Percentiles rank a stretch among this genome's conserved stretches.
These are phyloP conservation scores for Dichotomocladium elegans DNA, from an alignment of 371 early-diverging fungal genomes.

Conservation along the genomic window DNA sequence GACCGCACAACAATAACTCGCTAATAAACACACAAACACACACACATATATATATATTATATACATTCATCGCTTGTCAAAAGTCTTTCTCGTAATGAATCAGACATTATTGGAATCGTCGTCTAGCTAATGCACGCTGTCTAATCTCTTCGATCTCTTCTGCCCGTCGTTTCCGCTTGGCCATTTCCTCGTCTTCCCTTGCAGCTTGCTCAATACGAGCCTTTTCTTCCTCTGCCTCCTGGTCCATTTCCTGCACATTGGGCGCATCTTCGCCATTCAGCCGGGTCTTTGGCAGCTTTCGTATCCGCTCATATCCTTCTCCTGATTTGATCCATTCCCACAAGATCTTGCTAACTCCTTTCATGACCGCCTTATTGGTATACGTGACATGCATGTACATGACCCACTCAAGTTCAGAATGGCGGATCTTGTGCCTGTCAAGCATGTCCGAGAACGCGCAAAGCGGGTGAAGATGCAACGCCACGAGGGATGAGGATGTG, in stretches of 20 bases:
- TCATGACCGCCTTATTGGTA: conserved; percentile 65
- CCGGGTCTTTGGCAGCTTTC: conserved; percentile 25
- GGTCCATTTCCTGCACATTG: conserved; percentile 25
- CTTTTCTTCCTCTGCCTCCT: conserved; percentile 14
- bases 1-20: too few relatives aligned
- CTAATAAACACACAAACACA: too few relatives aligned
- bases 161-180: conserved; percentile 29
- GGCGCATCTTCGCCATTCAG: conserved; percentile 41
- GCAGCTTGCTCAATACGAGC: conserved; percentile 4
- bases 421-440: conserved; percentile 36
- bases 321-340: conserved; percentile 50
- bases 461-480: conserved; percentile 64
- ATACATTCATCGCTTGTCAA: too few relatives aligned
- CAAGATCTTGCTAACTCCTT: conserved; percentile 57
- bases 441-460: conserved; percentile 53
- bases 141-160: conserved; percentile 47
- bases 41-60: too few relatives aligned
- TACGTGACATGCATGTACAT: conserved; percentile 69
- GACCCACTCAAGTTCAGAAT: conserved; percentile 70
- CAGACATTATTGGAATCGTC: conserved; percentile 13
- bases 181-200: conserved; percentile 3
- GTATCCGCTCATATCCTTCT: conserved; percentile 34
- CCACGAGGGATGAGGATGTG: conserved; percentile 43
- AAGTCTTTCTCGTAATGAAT: too few relatives aligned
- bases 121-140: conserved; percentile 50